Evolutionary conservation across 306 rosid species (phyloP).

Genomic region (Rosa multiflora): DNA sequence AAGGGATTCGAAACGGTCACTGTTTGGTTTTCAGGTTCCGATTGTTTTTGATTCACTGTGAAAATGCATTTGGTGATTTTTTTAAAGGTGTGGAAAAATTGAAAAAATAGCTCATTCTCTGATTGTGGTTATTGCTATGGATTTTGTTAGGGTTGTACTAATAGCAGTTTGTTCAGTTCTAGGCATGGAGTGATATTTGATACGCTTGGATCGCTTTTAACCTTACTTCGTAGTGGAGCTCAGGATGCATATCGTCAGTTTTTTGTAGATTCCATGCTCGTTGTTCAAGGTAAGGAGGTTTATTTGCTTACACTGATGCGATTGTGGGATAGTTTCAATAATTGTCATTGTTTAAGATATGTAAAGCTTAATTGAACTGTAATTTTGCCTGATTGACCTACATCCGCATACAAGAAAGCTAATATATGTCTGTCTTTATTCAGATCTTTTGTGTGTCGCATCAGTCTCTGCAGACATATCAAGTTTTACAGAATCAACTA

Average conservation of each 20-base stretch:
- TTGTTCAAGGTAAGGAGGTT: conserved; percentile 59
- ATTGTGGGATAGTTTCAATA: neutral
- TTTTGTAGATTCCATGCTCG: conserved; percentile 63
- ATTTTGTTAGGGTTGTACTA: neutral
- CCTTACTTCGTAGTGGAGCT: conserved; percentile 72
- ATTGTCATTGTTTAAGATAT: neutral
- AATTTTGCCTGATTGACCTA: neutral
- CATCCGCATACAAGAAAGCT: neutral
- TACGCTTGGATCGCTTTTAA: conserved; percentile 65
- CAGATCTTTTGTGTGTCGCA: conserved; percentile 68
- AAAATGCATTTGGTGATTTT: neutral
- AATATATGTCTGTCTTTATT: conserved; percentile 5
- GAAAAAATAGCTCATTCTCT: neutral
- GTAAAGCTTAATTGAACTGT: neutral
- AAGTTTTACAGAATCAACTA: conserved; percentile 35
- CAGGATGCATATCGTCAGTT: conserved; percentile 68
- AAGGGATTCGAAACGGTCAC: conserved; percentile 7
- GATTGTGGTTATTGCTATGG: neutral
- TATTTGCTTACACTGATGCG: neutral
- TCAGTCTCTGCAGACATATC: conserved; percentile 38
- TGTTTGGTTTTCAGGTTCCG: neutral
- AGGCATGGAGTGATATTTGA: conserved; percentile 71
- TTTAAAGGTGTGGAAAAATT: neutral
- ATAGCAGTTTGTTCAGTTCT: conserved; percentile 46
- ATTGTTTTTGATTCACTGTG: neutral